A percentile compares a stretch with the other conserved stretches of the same genome.
Conservation (phyloP, 495 filamentous ascomycete species). For the Cetradonia linearis region DNA sequence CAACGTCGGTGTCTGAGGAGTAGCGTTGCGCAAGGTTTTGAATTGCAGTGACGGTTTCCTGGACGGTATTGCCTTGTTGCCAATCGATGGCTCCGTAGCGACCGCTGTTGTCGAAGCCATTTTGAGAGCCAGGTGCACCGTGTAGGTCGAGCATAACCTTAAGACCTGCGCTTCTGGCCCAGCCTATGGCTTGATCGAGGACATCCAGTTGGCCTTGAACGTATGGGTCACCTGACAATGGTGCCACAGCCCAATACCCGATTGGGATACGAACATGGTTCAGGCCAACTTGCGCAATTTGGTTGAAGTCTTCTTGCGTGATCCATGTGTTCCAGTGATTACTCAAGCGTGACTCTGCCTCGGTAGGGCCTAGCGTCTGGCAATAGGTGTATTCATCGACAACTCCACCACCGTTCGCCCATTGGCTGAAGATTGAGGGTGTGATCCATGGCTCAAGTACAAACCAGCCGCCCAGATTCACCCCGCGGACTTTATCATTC, state of each 20-base stretch:
- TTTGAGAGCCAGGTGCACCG: slow-evolving; percentile 63
- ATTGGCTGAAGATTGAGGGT: slow-evolving; percentile 47
- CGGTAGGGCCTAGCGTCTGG: slow-evolving; percentile 39
- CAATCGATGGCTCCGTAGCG: slow-evolving; percentile 54
- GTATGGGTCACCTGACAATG: slow-evolving; percentile 53
- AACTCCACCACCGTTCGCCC: slow-evolving; percentile 33
- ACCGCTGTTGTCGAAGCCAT: slow-evolving; percentile 73
- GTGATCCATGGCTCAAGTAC: slow-evolving; percentile 55
- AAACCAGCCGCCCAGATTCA: slow-evolving; percentile 43
- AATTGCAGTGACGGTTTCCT: slow-evolving; percentile 48
- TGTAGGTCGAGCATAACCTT: slow-evolving; percentile 26
- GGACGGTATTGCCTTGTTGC: slow-evolving; percentile 48
- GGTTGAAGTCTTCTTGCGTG: slow-evolving; percentile 53
- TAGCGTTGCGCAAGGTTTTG: slow-evolving; percentile 50
- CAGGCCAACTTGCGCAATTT: slow-evolving; percentile 54
- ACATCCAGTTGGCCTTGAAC: slow-evolving; percentile 61
- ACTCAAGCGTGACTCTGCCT: slow-evolving; percentile 38
- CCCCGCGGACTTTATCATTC: slow-evolving; percentile 35
- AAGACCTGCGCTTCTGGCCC: slow-evolving; percentile 49
- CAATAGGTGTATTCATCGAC: slow-evolving; percentile 57
- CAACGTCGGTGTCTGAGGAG: slow-evolving; percentile 49
- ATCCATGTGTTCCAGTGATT: slow-evolving; percentile 57
- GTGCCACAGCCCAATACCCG: slow-evolving; percentile 64
- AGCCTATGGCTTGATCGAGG: slow-evolving; percentile 55
- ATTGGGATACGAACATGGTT: slow-evolving; percentile 74